Evolutionary conservation across 805 yeast species (phyloP), one percentile per base, ranked within the genome.

Genomic region (Ogataea degrootiae): DNA sequence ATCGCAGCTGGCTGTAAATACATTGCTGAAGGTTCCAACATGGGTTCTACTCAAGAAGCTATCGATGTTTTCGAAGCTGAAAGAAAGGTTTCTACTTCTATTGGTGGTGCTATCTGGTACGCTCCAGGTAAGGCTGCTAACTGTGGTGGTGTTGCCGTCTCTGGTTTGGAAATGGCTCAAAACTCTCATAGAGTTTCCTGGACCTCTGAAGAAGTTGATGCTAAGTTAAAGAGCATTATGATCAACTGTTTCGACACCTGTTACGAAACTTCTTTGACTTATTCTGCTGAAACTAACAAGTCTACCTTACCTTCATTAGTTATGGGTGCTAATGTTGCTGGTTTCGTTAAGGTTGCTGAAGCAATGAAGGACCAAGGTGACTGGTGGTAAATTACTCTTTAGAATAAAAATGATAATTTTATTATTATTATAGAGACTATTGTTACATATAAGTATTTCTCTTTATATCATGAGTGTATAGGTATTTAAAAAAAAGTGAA

Each of bases 91-190:
- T 66, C 73, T 44, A 35, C 66, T 17, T 41, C 68, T 39, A 63
- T 71, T 41, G 64, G 73, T 50, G 58, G 75, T 49, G 75, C 81
- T 53, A 87, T 90, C 73, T 92, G 99, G 99, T 92, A 91, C 75
- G 98, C 96, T 64, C 97, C 97, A 69, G 98, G 97, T 75, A 92
- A 92, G 82, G 97, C 97, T 61, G 92, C 97, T 65, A 92, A 92
- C 83, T 86, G 95, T 76, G 99, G 98, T 76, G 99, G 99, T 83
- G 99, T 92, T 62, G 96, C 97, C 50, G 97, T 91, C 49, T 89
- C 97, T 50, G 98, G 97, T 67, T 80, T 92, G 59, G 99, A 92
- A 80, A 94, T 92, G 99, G 97, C 98, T 57, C 99, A 92, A 79
- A 94, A 92, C 87, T 88, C 97, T 50, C 95, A 86, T 70, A 87